These are phyloP conservation scores for Potentilla sterilis DNA, from an alignment of 306 rosid species.

Conservation along the genomic window DNA sequence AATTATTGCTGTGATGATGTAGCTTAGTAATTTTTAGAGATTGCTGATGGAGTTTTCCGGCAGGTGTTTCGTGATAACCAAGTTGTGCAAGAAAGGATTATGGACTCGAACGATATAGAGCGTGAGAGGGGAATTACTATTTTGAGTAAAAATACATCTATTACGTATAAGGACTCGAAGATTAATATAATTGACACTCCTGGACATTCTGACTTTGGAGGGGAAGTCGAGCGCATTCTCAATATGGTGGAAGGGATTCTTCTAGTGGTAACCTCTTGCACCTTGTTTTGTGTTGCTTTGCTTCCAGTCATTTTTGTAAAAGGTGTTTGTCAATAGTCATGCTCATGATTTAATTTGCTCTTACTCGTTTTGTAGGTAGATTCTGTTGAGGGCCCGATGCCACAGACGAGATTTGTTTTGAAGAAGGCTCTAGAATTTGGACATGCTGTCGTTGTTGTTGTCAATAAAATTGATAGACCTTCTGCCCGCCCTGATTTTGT, in stretches of 20 bases:
- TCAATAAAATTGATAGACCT: slow-evolving; percentile 92
- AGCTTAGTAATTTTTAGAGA: neutral
- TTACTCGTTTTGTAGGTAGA: slow-evolving; percentile 68
- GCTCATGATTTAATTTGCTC: slow-evolving; percentile 15
- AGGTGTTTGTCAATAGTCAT: slow-evolving; percentile 11
- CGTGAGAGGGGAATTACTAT: slow-evolving; percentile 98
- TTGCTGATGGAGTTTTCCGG: slow-evolving; percentile 24
- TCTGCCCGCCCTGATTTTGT: slow-evolving; percentile 96
- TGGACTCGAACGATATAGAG: slow-evolving; percentile 99
- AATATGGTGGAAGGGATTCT: slow-evolving; percentile 99
- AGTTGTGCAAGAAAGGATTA: slow-evolving; percentile 89
- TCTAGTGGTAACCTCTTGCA: slow-evolving; percentile 66
- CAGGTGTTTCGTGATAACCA: slow-evolving; percentile 97
- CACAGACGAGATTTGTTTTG: slow-evolving; percentile 97
- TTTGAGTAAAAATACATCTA: slow-evolving; percentile 91
- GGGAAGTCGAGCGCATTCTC: slow-evolving; percentile 94
- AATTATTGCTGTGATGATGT: neutral
- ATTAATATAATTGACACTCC: slow-evolving; percentile 96
- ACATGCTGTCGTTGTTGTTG: slow-evolving; percentile 96
- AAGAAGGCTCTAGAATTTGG: slow-evolving; percentile 98
- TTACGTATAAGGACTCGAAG: slow-evolving; percentile 77
- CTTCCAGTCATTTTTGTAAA: slow-evolving; percentile 5
- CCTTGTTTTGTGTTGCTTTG: slow-evolving; percentile 13
- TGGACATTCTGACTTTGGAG: slow-evolving; percentile 98
- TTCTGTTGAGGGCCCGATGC: slow-evolving; percentile 99